phyloP scores from a whole-genome alignment of 2,329 filamentous ascomycete species.

The Paecilomyces variotii region DNA sequence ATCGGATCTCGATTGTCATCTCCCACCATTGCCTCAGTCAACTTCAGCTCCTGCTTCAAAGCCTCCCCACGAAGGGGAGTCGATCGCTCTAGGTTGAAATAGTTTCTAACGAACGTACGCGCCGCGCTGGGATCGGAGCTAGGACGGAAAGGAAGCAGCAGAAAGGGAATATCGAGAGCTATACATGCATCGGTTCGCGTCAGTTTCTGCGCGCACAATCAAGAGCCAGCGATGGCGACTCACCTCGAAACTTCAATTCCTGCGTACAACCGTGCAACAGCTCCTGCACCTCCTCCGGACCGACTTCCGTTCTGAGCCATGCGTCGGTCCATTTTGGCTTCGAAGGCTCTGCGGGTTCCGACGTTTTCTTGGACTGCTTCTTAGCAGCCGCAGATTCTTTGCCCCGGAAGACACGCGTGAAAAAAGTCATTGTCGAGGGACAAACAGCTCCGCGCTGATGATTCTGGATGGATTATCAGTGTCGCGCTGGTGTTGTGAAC shows the following conservation, averaged over 20 bases:
- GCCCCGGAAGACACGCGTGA: constrained; percentile 60
- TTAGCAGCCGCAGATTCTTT: constrained; percentile 63
- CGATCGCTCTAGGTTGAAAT: constrained; percentile 65
- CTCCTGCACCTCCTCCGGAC: constrained; percentile 85
- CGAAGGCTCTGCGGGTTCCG: constrained; percentile 46
- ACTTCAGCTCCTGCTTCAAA: constrained; percentile 76
- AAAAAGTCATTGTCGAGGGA: constrained; percentile 44
- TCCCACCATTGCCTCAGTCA: constrained; percentile 87
- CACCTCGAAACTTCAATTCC: constrained; percentile 93
- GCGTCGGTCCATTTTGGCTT: constrained; percentile 83
- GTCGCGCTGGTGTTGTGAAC: not conserved
- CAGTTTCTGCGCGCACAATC: constrained; percentile 10
- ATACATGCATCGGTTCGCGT: constrained; percentile 10
- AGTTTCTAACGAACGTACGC: constrained; percentile 85
- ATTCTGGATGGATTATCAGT: not conserved
- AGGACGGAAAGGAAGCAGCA: constrained; percentile 88
- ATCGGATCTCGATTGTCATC: constrained; percentile 1
- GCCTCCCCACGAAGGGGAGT: constrained; percentile 55
- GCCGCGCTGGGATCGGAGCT: constrained; percentile 87
- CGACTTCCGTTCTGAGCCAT: constrained; percentile 72
- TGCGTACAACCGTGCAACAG: constrained; percentile 75
- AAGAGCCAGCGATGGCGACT: constrained; percentile 25
- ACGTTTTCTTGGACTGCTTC: constrained; percentile 44
- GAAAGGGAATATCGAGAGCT: constrained; percentile 86
- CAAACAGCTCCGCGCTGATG: not conserved